A percentile compares a stretch with the other conserved stretches of the same genome.
These are phyloP conservation scores for Pseudogymnoascus sp. DNA, from an alignment of 2,329 filamentous ascomycete species.

Conservation along the genomic window DNA sequence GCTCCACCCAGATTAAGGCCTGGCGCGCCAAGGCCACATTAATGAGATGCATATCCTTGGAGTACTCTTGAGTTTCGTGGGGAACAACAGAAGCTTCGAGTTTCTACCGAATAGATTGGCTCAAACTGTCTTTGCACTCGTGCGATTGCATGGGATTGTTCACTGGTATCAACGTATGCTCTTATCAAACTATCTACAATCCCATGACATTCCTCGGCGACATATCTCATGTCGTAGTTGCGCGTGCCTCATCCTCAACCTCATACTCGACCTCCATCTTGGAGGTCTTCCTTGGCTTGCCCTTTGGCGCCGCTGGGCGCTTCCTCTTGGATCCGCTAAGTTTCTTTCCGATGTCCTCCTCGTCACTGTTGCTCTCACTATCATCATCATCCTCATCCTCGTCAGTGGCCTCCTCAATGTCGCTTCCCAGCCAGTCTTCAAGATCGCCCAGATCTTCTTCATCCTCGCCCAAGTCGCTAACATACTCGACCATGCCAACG, in stretches of 20 bases:
- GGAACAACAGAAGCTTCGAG: background rate
- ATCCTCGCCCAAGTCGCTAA: constrained; percentile 81
- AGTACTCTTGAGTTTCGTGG: background rate
- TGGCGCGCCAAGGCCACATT: constrained; percentile 7
- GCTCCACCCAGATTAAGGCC: constrained; percentile 1
- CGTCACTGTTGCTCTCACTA: constrained; percentile 44
- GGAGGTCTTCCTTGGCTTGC: constrained; percentile 46
- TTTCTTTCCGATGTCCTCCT: constrained; percentile 38
- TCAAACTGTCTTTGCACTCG: background rate
- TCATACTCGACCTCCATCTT: constrained; percentile 69
- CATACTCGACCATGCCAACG: constrained; percentile 77
- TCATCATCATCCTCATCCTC: constrained; percentile 50
- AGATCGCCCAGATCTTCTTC: constrained; percentile 74
- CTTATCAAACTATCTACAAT: constrained; percentile 1
- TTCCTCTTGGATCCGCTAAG: constrained; percentile 45
- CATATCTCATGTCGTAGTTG: constrained; percentile 25
- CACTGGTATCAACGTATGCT: constrained; percentile 7
- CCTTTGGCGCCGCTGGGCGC: constrained; percentile 26
- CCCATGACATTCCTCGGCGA: constrained; percentile 1
- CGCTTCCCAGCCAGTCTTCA: constrained; percentile 86
- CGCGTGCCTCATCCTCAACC: constrained; percentile 49
- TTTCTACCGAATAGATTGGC: background rate
- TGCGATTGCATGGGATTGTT: background rate
- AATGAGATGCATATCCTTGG: background rate
- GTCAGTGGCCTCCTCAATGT: constrained; percentile 37